Evolutionary conservation across 345 rosid genomes (phyloP).

Genomic region (Linum lewisii): DNA sequence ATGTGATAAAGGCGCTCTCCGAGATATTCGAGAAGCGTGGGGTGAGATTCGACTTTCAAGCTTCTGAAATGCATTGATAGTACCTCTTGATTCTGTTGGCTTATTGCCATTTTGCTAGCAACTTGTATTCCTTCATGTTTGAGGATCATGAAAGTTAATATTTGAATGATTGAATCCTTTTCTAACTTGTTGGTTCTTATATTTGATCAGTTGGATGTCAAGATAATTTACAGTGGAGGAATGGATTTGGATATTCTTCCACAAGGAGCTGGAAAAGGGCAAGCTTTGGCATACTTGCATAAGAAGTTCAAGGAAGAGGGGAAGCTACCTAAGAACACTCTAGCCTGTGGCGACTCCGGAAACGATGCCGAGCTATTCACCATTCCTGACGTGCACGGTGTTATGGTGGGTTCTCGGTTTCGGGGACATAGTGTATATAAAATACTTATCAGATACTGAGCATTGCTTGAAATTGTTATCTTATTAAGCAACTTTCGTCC

Average conservation of each 20-base stretch:
- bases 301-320: slow-evolving; percentile 68
- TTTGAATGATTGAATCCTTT: background rate
- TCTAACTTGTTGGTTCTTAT: background rate
- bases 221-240: slow-evolving; percentile 89
- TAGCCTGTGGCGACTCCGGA: slow-evolving; percentile 98
- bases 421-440: too few species aligned
- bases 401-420: slow-evolving; percentile 18
- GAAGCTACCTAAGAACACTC: slow-evolving; percentile 68
- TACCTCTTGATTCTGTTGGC: background rate
- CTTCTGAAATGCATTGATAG: background rate
- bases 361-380: slow-evolving; percentile 95
- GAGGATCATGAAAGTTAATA: too few species aligned
- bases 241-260: slow-evolving; percentile 92
- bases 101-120: too few species aligned
- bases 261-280: slow-evolving; percentile 98
- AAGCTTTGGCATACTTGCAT: slow-evolving; percentile 83
- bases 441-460: too few species aligned
- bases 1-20: slow-evolving; percentile 49
- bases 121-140: too few species aligned
- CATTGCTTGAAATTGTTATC: too few species aligned
- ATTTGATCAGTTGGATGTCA: slow-evolving; percentile 72
- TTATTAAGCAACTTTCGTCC: background rate
- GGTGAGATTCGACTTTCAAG: slow-evolving; percentile 42
- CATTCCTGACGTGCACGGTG: slow-evolving; percentile 84
- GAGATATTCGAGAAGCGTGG: slow-evolving; percentile 48